These are phyloP conservation scores for Pilasporangium apinafurcum DNA, from an alignment of 352 stramenopile genomes.

Conservation along the genomic window DNA sequence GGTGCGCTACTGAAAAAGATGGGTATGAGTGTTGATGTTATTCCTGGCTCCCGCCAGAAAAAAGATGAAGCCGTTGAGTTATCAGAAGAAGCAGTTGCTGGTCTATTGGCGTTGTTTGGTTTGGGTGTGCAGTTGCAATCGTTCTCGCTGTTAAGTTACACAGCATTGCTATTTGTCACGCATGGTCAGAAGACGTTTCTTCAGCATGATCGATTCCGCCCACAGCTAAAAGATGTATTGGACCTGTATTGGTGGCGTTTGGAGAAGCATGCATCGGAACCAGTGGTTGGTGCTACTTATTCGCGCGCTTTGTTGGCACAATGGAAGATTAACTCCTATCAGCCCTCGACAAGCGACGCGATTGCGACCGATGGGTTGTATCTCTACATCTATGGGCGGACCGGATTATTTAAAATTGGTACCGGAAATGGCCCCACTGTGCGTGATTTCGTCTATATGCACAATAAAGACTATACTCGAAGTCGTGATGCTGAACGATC, in stretches of 20 bases:
- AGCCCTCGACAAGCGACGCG: slow-evolving; percentile 57
- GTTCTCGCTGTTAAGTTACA: slow-evolving; percentile 42
- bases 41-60: neutral
- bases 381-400: slow-evolving; percentile 62
- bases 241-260: slow-evolving; percentile 21
- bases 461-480: slow-evolving; percentile 51
- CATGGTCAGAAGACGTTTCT: slow-evolving; percentile 15
- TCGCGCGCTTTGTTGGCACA: slow-evolving; percentile 46
- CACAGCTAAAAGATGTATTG: slow-evolving; percentile 17
- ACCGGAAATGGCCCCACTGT: slow-evolving; percentile 57
- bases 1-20: slow-evolving; percentile 8
- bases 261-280: slow-evolving; percentile 11
- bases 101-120: slow-evolving; percentile 29
- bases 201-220: slow-evolving; percentile 1
- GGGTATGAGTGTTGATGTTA: slow-evolving; percentile 13
- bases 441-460: slow-evolving; percentile 63
- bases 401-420: slow-evolving; percentile 61
- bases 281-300: slow-evolving; percentile 39
- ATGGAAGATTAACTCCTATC: slow-evolving; percentile 62
- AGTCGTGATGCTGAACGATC: slow-evolving; percentile 59
- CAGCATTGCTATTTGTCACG: slow-evolving; percentile 22
- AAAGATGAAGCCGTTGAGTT: neutral
- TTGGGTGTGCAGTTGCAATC: slow-evolving; percentile 62
- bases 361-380: slow-evolving; percentile 65
- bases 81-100: slow-evolving; percentile 19